Percentiles rank a stretch among this genome's conserved stretches.
These are phyloP conservation scores for Thalassiosira sp. DNA, from an alignment of 352 stramenopile species.

Conservation along the genomic window DNA sequence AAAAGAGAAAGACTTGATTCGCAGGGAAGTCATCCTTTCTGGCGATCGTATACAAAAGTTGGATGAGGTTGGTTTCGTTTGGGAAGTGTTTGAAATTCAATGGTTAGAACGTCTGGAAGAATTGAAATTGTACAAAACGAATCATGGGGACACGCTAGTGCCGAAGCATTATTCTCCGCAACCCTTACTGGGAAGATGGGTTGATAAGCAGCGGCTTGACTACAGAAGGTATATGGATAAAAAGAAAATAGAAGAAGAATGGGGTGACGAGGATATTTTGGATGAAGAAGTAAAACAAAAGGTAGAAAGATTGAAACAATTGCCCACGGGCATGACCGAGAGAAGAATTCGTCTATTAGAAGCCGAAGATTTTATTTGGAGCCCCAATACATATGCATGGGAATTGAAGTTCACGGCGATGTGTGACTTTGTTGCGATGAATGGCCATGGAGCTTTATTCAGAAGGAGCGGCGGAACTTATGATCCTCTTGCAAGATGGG, in stretches of 20 bases:
- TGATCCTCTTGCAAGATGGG: constrained; percentile 38
- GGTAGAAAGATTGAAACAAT: constrained; percentile 13
- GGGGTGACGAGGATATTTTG: not conserved
- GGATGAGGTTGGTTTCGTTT: constrained; percentile 70
- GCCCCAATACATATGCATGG: constrained; percentile 34
- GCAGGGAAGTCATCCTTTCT: constrained; percentile 31
- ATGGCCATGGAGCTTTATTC: constrained; percentile 32
- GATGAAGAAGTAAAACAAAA: constrained; percentile 17
- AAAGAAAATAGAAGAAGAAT: constrained; percentile 33
- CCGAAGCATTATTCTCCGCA: constrained; percentile 36
- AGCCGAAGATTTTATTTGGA: constrained; percentile 45
- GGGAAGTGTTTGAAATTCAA: constrained; percentile 60
- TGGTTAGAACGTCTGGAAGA: constrained; percentile 57
- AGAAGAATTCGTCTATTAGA: constrained; percentile 44
- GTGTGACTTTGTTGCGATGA: constrained; percentile 35
- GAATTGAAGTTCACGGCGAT: constrained; percentile 40
- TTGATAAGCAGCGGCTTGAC: constrained; percentile 41
- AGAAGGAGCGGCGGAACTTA: constrained; percentile 12
- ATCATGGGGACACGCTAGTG: constrained; percentile 41
- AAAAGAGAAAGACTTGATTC: no score
- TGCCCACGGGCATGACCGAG: constrained; percentile 44
- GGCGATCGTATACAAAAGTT: constrained; percentile 65
- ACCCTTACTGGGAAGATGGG: constrained; percentile 43
- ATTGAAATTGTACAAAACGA: constrained; percentile 41
- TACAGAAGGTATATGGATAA: constrained; percentile 38